Evolutionary conservation across 192 early-diverging fungal species (phyloP), one percentile per base, ranked within the genome.

Genomic region (Coemansia sp.): DNA sequence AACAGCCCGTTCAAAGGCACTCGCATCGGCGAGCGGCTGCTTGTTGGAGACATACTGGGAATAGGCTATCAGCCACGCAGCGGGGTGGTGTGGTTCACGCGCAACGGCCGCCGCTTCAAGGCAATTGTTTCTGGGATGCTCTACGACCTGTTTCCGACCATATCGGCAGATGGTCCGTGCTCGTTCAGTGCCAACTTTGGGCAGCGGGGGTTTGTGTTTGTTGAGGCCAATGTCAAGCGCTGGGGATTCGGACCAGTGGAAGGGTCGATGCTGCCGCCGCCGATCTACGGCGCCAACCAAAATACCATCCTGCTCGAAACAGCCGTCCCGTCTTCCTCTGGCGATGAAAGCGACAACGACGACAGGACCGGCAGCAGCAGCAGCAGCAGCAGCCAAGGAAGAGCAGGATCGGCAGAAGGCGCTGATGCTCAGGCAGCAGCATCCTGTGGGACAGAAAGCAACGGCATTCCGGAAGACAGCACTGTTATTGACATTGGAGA

Each of bases 141-240:
- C 35, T 89, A 86, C 72, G 90, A 92, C 62, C 62, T 92, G 43
- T 92, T 92, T 64, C 81, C 81, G 10, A 78, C 81, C 23, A 78
- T 84, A 23, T 84, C 81, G 0, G 76, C 81, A 7, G 81, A 84
- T 46, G 81, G 81, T 15, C 81, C 81, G 26, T 84, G 76, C 63
- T 78, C 81, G 35, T 78, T 84, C 55, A 78, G 76, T 63, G 89
- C 90, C 62, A 92, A 92, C 77, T 87, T 92, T 84, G 91, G 91
- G 16, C 91, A 92, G 69, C 84, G 86, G 38, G 91, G 91, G 12
- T 93, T 92, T 75, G 92, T 93, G 8, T 93, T 93, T 79, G 85
- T 93, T 6, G 92, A 93, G 65, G 92, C 91, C 45, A 92, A 93
- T 66, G 90, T 93, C 41, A 92, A 91, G 83, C 89, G 90, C 60